A percentile compares a stretch with the other conserved stretches of the same genome.
Evolutionary conservation across 83 land plant species (phyloP).

Genomic region (Picea abies): DNA sequence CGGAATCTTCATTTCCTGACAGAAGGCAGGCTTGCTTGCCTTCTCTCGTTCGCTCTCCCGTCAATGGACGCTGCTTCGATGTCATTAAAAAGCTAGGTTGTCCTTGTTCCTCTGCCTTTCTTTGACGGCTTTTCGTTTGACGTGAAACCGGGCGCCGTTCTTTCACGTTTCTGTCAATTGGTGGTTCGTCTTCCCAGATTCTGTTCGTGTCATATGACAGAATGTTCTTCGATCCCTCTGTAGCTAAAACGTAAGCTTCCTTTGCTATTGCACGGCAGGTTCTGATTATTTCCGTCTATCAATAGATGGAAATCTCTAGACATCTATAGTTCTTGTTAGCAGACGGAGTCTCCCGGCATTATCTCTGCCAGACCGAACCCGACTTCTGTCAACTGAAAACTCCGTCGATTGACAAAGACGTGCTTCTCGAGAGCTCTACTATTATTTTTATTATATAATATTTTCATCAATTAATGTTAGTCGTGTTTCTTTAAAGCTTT

Average conservation of each 20-base stretch:
- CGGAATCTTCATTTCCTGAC: too few relatives aligned
- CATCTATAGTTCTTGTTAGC: not conserved
- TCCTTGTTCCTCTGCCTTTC: not conserved
- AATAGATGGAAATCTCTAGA: not conserved
- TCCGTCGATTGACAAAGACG: not conserved
- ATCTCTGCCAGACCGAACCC: not conserved
- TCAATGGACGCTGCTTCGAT: not conserved
- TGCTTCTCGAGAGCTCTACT: not conserved
- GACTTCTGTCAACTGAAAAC: not conserved
- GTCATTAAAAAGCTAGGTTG: not conserved
- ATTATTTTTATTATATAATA: not conserved
- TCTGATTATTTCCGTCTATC: not conserved
- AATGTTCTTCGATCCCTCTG: not conserved
- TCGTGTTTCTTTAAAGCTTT: too few relatives aligned
- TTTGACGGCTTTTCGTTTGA: not conserved
- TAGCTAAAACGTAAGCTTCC: not conserved
- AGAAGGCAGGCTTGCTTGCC: too few relatives aligned
- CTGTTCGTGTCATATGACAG: not conserved
- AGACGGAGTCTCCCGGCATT: not conserved
- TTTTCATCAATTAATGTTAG: not conserved
- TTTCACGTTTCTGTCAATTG: not conserved
- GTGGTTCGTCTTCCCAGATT: not conserved
- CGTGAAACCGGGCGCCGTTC: not conserved
- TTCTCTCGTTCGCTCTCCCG: too few relatives aligned
- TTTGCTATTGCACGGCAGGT: not conserved